Conservation (phyloP, 2,329 filamentous ascomycete species). For the Thelonectria olida region DNA sequence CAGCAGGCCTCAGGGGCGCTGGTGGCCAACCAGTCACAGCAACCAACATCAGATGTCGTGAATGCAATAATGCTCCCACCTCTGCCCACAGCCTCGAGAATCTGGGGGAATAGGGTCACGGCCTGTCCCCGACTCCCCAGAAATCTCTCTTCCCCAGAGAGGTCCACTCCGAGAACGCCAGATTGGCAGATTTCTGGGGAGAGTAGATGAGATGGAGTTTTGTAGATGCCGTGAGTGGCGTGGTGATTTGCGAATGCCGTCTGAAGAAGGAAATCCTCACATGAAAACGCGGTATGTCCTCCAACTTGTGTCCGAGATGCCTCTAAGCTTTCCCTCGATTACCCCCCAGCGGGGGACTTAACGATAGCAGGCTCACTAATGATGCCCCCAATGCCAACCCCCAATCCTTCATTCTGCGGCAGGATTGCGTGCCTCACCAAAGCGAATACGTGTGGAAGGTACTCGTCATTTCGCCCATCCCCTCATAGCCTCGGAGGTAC, state of each 20-base stretch:
- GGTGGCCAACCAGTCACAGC: not conserved
- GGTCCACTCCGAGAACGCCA: conserved; percentile 18
- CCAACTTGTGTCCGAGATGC: not conserved
- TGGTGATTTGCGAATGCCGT: not conserved
- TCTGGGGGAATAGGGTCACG: conserved; percentile 16
- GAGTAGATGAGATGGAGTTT: conserved; percentile 10
- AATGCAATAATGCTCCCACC: conserved; percentile 18
- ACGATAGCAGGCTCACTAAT: not conserved
- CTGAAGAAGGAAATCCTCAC: not conserved
- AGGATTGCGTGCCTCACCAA: not conserved
- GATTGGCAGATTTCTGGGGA: conserved; percentile 21
- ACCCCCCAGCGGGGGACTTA: conserved; percentile 22
- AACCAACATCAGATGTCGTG: conserved; percentile 16
- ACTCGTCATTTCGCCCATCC: not conserved
- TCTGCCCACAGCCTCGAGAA: conserved; percentile 13
- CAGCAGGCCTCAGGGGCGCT: not conserved
- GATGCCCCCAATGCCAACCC: conserved; percentile 3
- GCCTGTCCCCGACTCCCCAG: not conserved
- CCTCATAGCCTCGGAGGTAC: not conserved
- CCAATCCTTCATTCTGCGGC: not conserved
- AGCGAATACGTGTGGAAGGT: not conserved
- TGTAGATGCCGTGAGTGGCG: not conserved
- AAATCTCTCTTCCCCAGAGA: conserved; percentile 20
- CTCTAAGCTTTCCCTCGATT: conserved; percentile 1
- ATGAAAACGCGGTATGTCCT: not conserved